Evolutionary conservation across 2,329 filamentous ascomycete genomes (phyloP), one percentile per base, ranked within the genome.

Genomic region (Elsinoe fawcettii): DNA sequence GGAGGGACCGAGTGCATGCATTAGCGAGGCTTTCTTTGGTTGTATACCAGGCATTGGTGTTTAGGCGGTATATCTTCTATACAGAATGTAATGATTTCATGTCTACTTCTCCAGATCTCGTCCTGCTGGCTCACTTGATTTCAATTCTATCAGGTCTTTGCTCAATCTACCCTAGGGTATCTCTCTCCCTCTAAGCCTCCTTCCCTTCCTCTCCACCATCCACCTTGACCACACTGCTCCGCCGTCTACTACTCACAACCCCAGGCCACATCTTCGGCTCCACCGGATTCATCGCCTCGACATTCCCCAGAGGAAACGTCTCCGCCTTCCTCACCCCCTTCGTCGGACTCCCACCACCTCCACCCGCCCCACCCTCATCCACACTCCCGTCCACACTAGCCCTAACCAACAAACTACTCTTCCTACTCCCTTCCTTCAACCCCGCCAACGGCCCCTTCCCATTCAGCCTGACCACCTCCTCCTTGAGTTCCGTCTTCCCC

Each of bases 261-360:
- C 87, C 87, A 0, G 87, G 87, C 62, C 89, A 87, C 61, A 89
- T 82, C 61, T 77, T 80, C 9, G 86, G 87, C 68, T 89, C 86
- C 14, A 56, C 54, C 4, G 54, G 54, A 47, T 56, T 56, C 41
- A 56, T 56, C 20, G 41, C 54, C 18, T 8, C 54, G n/a, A n/a
- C n/a, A n/a, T 12, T 51, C 74, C 78, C 2, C 78, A 81, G 25
- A 12, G 49, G 49, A 16, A 53, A 53, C 49, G 49, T 53, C 49
- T 53, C 49, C 25, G 30, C 46, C 46, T 51, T 51, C 30, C 36
- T 32, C 32, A 23, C 16, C 5, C 34, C 34, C 20, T 41, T 39
- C 6, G n/a, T 32, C 46, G 46, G 46, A 36, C 46, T 59, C n/a
- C n/a, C n/a, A n/a, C n/a, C n/a, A n/a, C n/a, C n/a, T n/a, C n/a